Evolutionary conservation across 2,329 filamentous ascomycete species (phyloP), one percentile per base, ranked within the genome.

Genomic region (Sphaerulina vaccinii): DNA sequence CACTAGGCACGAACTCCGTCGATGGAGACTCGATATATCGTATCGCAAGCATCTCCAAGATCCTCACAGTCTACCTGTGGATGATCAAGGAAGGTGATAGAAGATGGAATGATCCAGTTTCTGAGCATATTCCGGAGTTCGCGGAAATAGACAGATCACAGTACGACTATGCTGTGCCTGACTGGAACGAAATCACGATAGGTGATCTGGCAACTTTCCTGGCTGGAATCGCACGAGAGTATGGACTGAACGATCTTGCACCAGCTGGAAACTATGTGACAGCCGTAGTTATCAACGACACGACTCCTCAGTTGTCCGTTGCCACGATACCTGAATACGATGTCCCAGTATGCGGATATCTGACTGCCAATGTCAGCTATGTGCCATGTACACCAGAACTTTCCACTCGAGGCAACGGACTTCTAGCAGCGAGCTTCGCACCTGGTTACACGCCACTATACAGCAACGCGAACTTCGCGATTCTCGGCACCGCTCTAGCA

Each of bases 181-280:
- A 71, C 36, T 80, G 77, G 77, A 70, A 77, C 29, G 71, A 75
- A 8, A 65, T 80, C 24, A 79, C 76, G 0, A 62, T 78, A 4
- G 69, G 68, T 3, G 68, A 74, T 16, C 62, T 80, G 7, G 73
- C 75, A 1, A 71, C 68, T 2, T 77, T 79, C 36, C 65, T 79
- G 9, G 70, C 71, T 13, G 78, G 77, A 0, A 62, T 78, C 37
- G 48, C 52, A 10, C 16, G 55, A 21, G 58, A 60, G n/a, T 58
- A 58, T 44, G 56, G 53, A 1, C 23, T 58, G 16, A 58, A 57
- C 35, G 57, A 59, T 27, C 49, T 57, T 18, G 42, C 52, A 3
- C 15, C 50, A 13, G 21, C 37, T 23, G 27, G 27, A 3, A 41
- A 37, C 35, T 55, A 54, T 15, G 46, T 59, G 8, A 53, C 54